Conservation (phyloP, 163 green algal species). For the Chloromonas sp. region DNA sequence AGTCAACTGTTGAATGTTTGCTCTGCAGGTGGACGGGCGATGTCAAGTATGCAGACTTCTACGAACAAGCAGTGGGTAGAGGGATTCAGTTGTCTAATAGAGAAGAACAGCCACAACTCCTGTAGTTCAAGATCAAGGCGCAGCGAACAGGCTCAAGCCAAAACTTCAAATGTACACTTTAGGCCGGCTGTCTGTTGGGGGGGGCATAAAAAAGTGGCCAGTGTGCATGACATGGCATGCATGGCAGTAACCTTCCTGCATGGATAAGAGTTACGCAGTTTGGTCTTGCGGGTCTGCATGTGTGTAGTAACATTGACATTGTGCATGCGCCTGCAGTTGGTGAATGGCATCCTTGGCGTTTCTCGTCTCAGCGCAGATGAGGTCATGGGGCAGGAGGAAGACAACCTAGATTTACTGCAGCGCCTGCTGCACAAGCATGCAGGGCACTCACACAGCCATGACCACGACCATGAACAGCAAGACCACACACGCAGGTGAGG, state of each 20-base stretch:
- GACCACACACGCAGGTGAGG: neutral
- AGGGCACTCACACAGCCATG: constrained; percentile 7
- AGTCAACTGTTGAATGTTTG: neutral
- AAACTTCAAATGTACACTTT: too few species aligned
- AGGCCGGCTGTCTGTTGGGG: too few species aligned
- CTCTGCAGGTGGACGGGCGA: constrained; percentile 39
- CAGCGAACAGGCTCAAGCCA: too few species aligned
- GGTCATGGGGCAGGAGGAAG: neutral
- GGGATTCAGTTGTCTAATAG: constrained; percentile 38
- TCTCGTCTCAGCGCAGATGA: constrained; percentile 26
- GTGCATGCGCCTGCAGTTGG: too few species aligned
- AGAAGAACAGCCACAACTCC: neutral
- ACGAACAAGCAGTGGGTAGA: constrained; percentile 54
- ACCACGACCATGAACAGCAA: constrained; percentile 19
- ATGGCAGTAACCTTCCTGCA: too few species aligned
- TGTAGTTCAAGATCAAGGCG: too few species aligned
- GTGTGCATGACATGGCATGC: too few species aligned
- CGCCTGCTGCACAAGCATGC: neutral
- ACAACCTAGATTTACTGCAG: neutral
- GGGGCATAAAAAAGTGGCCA: too few species aligned
- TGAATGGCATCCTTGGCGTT: constrained; percentile 51
- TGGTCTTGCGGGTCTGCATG: too few species aligned
- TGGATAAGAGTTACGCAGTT: too few species aligned
- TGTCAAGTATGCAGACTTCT: constrained; percentile 51
- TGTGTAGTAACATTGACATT: too few species aligned